These are phyloP conservation scores for Crithidia bombi DNA, from an alignment of 208 protist species.

Conservation along the genomic window DNA sequence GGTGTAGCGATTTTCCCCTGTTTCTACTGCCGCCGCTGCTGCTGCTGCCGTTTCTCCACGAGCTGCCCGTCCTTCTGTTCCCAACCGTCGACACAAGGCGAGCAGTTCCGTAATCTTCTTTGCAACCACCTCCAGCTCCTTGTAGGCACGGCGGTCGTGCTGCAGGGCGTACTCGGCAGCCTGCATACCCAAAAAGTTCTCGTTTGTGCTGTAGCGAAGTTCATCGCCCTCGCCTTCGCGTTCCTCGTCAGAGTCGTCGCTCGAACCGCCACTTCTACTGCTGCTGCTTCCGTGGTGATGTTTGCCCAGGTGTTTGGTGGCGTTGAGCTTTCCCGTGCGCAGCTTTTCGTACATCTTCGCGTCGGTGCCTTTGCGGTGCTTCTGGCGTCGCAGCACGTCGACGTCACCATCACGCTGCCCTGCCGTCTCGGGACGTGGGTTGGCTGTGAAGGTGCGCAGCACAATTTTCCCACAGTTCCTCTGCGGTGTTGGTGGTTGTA, in stretches of 20 bases:
- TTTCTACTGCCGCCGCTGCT: not conserved
- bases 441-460: constrained; percentile 77
- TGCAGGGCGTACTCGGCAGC: constrained; percentile 62
- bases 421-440: constrained; percentile 63
- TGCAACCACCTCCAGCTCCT: constrained; percentile 72
- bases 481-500: not conserved
- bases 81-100: constrained; percentile 47
- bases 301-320: constrained; percentile 15
- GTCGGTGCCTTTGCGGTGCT: constrained; percentile 53
- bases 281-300: not conserved
- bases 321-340: constrained; percentile 57
- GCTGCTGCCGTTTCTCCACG: not conserved
- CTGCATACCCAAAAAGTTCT: constrained; percentile 81
- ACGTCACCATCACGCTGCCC: constrained; percentile 43
- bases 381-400: constrained; percentile 46
- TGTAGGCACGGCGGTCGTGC: constrained; percentile 48
- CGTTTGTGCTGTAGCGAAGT: constrained; percentile 43
- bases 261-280: not conserved
- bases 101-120: constrained; percentile 70
- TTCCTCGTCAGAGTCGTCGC: constrained; percentile 15
- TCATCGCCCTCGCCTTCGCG: constrained; percentile 27
- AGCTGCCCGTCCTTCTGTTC: constrained; percentile 8
- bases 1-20: not conserved
- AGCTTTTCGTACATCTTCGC: constrained; percentile 81
- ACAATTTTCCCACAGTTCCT: constrained; percentile 34